Conservation (phyloP, 352 stramenopile species). For the Globisporangium apiculatum region DNA sequence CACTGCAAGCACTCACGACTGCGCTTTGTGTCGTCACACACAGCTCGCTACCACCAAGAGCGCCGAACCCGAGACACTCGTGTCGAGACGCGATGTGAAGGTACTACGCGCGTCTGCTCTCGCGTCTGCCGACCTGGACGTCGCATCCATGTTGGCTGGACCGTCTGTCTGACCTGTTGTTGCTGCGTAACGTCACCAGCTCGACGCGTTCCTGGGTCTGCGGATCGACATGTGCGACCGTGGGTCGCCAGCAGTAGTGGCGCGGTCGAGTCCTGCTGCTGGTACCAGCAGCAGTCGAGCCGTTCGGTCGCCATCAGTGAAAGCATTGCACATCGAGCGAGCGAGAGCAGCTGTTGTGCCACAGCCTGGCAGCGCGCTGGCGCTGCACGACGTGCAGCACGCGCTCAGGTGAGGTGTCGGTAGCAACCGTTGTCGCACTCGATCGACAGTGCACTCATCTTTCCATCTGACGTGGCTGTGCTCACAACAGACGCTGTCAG, state of each 20-base stretch:
- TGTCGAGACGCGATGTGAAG: slow-evolving; percentile 7
- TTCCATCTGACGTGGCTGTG: not conserved
- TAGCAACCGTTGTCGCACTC: not conserved
- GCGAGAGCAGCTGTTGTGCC: not conserved
- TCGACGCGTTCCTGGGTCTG: slow-evolving; percentile 25
- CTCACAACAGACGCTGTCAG: slow-evolving; percentile 36
- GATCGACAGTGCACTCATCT: not conserved
- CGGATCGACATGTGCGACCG: slow-evolving; percentile 21
- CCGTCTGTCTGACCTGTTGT: not conserved
- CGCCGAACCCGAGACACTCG: slow-evolving; percentile 2
- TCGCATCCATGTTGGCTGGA: not conserved
- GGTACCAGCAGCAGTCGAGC: not conserved
- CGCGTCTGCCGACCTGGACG: not conserved
- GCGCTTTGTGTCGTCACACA: not conserved
- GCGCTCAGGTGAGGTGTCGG: slow-evolving; percentile 14
- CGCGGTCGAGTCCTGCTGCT: not conserved
- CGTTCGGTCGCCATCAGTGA: slow-evolving; percentile 2
- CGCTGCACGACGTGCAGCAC: slow-evolving; percentile 20
- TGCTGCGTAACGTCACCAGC: not conserved
- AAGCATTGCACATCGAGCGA: slow-evolving; percentile 7
- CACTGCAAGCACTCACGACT: not conserved
- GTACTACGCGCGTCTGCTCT: not conserved
- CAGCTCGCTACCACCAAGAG: not conserved
- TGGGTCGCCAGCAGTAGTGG: not conserved
- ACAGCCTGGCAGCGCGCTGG: slow-evolving; percentile 4